These are phyloP conservation scores for Halophytophthora batemanensis DNA, from an alignment of 352 stramenopile genomes.

Conservation along the genomic window DNA sequence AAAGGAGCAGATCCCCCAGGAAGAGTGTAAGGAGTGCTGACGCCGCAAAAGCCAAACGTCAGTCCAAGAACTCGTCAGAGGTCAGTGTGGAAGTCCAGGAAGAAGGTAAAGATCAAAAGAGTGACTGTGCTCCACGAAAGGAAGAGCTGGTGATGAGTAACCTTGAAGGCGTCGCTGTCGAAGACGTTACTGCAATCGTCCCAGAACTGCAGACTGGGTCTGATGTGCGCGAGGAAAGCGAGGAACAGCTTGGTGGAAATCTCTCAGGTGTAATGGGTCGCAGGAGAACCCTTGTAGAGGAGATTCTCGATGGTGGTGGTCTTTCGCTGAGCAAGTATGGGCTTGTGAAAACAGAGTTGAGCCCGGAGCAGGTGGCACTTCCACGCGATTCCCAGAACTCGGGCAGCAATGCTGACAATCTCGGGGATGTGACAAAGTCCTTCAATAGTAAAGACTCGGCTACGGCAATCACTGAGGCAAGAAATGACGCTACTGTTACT, in stretches of 20 bases:
- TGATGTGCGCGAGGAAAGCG: too few relatives aligned
- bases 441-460: too few relatives aligned
- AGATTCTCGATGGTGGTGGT: conserved; percentile 11
- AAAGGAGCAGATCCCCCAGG: conserved; percentile 7
- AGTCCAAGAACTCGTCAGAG: conserved; percentile 10
- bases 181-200: too few relatives aligned
- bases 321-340: conserved; percentile 10
- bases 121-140: not conserved
- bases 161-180: too few relatives aligned
- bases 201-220: too few relatives aligned
- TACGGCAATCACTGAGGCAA: too few relatives aligned
- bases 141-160: not conserved
- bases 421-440: too few relatives aligned
- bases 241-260: too few relatives aligned
- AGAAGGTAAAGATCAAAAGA: not conserved
- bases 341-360: not conserved
- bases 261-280: not conserved
- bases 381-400: not conserved
- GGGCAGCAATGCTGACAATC: not conserved
- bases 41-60: conserved; percentile 7
- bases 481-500: too few relatives aligned
- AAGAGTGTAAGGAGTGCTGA: conserved; percentile 5
- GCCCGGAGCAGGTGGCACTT: not conserved
- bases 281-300: conserved; percentile 18
- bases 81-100: not conserved